Percentiles rank a stretch among this genome's conserved stretches.
Conservation (phyloP, 345 rosid genomes). For the Melaleuca alternifolia region DNA sequence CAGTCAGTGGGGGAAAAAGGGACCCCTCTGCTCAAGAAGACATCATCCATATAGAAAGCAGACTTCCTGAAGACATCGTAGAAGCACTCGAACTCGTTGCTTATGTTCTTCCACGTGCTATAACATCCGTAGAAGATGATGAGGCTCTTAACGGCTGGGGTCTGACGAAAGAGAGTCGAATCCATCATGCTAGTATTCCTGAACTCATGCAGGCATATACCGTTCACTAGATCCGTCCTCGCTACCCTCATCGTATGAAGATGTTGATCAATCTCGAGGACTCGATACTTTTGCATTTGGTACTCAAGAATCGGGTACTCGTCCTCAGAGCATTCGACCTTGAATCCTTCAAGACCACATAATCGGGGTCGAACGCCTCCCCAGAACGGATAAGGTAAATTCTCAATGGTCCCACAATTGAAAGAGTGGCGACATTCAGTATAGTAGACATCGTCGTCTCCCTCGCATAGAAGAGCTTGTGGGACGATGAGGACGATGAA, state of each 20-base stretch:
- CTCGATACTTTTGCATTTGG: background rate
- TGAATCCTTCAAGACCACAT: background rate
- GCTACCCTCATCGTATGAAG: background rate
- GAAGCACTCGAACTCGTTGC: background rate
- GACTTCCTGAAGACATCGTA: rapidly evolving
- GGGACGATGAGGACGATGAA: rapidly evolving
- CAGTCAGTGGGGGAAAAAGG: background rate
- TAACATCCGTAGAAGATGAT: slow-evolving; percentile 20
- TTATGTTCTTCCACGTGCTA: background rate
- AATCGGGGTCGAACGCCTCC: background rate
- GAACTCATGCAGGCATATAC: slow-evolving; percentile 5
- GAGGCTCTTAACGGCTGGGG: background rate
- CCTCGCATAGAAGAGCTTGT: background rate
- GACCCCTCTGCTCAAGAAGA: background rate
- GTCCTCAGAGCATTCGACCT: background rate
- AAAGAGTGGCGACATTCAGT: rapidly evolving
- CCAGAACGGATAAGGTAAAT: background rate
- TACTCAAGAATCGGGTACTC: background rate
- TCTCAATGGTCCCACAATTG: rapidly evolving
- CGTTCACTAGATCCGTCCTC: background rate
- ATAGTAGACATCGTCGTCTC: background rate
- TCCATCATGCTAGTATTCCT: background rate
- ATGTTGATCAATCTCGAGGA: background rate
- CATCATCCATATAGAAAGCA: background rate
- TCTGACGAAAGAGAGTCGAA: background rate